Conservation (phyloP, 2,329 filamentous ascomycete genomes). For the Talaromyces sp. region DNA sequence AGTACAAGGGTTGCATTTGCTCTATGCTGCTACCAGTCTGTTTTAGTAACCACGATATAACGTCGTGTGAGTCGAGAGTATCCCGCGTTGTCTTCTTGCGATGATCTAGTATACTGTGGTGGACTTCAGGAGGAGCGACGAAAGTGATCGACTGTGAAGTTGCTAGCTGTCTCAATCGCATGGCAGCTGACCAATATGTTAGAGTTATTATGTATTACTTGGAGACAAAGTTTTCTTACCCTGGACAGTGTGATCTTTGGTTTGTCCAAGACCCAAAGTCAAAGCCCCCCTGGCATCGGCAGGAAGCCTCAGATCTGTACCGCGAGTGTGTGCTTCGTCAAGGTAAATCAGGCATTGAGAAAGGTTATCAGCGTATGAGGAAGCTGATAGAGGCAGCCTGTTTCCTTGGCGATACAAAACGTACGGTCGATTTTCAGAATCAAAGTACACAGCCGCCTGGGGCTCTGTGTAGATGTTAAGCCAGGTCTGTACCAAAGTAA, state of each 20-base stretch:
- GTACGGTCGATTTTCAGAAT: conserved; percentile 40
- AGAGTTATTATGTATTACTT: conserved; percentile 3
- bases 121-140: conserved; percentile 56
- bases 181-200: conserved; percentile 48
- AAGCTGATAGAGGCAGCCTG: conserved; percentile 46
- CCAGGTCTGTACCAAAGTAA: conserved; percentile 48
- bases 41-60: conserved; percentile 59
- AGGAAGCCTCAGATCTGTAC: conserved; percentile 57
- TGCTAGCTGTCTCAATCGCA: conserved; percentile 58
- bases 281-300: conserved; percentile 45
- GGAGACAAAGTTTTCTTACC: conserved; percentile 30
- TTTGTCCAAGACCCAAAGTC: conserved; percentile 54
- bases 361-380: conserved; percentile 52
- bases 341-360: conserved; percentile 53
- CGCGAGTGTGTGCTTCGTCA: conserved; percentile 59
- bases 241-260: conserved; percentile 60
- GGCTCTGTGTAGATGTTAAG: conserved; percentile 41
- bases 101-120: conserved; percentile 55
- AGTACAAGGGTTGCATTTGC: conserved; percentile 55
- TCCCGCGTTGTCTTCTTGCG: conserved; percentile 23
- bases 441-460: conserved; percentile 53
- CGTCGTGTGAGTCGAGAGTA: conserved; percentile 44
- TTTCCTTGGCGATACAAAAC: conserved; percentile 40
- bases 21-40: conserved; percentile 59
- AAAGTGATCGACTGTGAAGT: conserved; percentile 53